Conservation (phyloP, 257 asterid species). For the Ballota nigra region DNA sequence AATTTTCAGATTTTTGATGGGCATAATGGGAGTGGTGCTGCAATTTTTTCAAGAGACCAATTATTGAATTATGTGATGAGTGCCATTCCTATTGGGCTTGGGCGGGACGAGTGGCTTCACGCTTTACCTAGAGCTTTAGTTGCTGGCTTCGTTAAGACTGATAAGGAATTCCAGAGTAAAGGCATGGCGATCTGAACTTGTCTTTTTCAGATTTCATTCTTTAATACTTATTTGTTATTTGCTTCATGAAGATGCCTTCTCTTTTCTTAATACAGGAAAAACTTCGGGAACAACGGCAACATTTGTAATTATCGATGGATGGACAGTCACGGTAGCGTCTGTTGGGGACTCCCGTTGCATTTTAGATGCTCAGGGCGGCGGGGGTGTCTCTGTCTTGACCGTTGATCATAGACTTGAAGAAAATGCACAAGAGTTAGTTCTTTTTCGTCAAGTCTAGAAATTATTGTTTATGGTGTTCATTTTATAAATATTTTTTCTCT, state of each 20-base stretch:
- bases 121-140: slow-evolving; percentile 87
- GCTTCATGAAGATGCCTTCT: not conserved
- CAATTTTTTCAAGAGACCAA: slow-evolving; percentile 65
- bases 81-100: slow-evolving; percentile 69
- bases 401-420: slow-evolving; percentile 94
- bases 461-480: not conserved
- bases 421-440: slow-evolving; percentile 70
- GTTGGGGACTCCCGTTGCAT: slow-evolving; percentile 95
- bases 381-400: slow-evolving; percentile 56
- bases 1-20: slow-evolving; percentile 72
- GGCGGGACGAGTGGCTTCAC: slow-evolving; percentile 84
- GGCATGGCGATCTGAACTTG: slow-evolving; percentile 43
- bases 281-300: slow-evolving; percentile 96
- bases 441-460: not conserved
- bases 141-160: slow-evolving; percentile 86
- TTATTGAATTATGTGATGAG: slow-evolving; percentile 52
- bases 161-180: slow-evolving; percentile 79
- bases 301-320: slow-evolving; percentile 75
- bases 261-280: slow-evolving; percentile 39
- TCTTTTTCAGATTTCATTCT: not conserved
- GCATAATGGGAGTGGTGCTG: slow-evolving; percentile 80
- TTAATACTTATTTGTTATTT: not conserved
- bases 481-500: not conserved
- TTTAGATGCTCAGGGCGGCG: slow-evolving; percentile 71
- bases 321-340: slow-evolving; percentile 89